Percentiles rank a stretch among this genome's conserved stretches.
These are phyloP conservation scores for Sapria himalayana DNA, from an alignment of 345 rosid genomes.

Conservation along the genomic window DNA sequence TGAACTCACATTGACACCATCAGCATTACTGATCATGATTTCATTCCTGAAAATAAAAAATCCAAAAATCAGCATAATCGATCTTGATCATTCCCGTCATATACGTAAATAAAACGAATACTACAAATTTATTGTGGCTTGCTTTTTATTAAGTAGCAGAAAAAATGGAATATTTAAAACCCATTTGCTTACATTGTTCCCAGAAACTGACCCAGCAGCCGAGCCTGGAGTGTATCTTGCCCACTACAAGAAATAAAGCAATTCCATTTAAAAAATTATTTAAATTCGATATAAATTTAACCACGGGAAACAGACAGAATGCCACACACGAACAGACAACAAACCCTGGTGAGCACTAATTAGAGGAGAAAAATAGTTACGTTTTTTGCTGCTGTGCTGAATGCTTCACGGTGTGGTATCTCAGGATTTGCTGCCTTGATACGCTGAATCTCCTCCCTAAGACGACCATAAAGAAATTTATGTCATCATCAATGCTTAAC, in stretches of 20 bases:
- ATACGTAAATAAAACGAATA: no score
- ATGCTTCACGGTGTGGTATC: conserved; percentile 92
- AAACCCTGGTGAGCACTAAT: neutral
- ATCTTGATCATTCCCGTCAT: no score
- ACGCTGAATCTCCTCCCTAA: conserved; percentile 95
- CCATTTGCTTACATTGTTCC: conserved; percentile 31
- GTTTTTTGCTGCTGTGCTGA: conserved; percentile 90
- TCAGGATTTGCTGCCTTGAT: conserved; percentile 90
- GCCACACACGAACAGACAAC: neutral
- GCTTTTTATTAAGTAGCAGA: no score
- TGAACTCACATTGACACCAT: no score
- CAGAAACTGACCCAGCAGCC: conserved; percentile 32
- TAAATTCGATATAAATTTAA: neutral
- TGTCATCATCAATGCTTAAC: neutral
- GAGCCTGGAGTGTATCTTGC: conserved; percentile 86
- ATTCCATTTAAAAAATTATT: neutral
- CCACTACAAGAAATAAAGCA: conserved; percentile 25
- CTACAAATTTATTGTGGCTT: no score
- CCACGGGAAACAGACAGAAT: neutral
- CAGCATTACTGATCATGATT: no score
- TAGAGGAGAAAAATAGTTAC: conserved; percentile 18
- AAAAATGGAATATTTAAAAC: no score
- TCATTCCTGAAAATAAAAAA: no score
- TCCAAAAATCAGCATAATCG: no score
- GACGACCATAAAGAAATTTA: neutral